These are phyloP conservation scores for Tricholoma saponaceum DNA, from an alignment of 768 basidiomycete genomes.

Conservation along the genomic window DNA sequence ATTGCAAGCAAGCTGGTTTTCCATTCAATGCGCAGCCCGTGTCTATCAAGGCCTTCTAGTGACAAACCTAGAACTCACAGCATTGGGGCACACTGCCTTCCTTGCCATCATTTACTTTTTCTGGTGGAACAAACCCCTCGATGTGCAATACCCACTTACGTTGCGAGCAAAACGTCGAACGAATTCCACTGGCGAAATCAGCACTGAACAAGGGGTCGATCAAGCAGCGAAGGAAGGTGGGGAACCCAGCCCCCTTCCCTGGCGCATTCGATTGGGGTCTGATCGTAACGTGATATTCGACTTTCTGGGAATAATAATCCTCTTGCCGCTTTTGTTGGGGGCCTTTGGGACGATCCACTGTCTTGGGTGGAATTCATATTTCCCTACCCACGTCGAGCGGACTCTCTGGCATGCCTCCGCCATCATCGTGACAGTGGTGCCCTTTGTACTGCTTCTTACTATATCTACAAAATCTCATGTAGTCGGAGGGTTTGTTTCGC, in stretches of 20 bases:
- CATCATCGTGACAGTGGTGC: too few relatives aligned
- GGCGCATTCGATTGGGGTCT: neutral
- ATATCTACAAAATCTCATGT: too few relatives aligned
- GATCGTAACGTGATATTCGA: neutral
- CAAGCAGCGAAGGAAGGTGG: neutral
- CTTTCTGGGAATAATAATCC: too few relatives aligned
- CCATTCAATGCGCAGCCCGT: constrained; percentile 24
- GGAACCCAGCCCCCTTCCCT: too few relatives aligned
- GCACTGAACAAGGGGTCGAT: neutral
- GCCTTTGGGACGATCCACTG: constrained; percentile 20
- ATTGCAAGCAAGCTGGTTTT: constrained; percentile 27
- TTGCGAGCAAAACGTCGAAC: neutral
- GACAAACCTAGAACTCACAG: constrained; percentile 27
- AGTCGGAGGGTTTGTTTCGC: too few relatives aligned
- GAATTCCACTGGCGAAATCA: too few relatives aligned
- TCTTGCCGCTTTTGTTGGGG: too few relatives aligned
- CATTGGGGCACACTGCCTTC: constrained; percentile 22
- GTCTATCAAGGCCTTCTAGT: constrained; percentile 16
- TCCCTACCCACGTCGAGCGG: constrained; percentile 17
- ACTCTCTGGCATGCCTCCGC: constrained; percentile 18
- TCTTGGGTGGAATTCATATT: constrained; percentile 19
- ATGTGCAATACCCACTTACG: constrained; percentile 16
- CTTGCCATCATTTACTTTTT: constrained; percentile 24
- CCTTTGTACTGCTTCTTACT: too few relatives aligned
- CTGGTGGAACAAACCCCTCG: constrained; percentile 34